Conservation (phyloP, 805 yeast genomes). For the Scheffersomyces spartinae region DNA sequence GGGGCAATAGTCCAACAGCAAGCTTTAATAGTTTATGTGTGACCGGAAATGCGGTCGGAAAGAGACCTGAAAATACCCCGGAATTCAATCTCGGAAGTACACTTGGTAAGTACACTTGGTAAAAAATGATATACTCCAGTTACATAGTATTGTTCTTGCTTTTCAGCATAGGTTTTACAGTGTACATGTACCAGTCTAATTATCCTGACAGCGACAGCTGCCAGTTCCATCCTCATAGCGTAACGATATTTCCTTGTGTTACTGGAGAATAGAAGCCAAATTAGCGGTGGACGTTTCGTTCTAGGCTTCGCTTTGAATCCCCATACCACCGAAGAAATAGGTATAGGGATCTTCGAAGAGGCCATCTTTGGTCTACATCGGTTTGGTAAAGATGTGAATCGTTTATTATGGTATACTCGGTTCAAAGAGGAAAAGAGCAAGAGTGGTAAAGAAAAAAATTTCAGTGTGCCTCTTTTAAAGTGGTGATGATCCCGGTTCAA, state of each 20-base stretch:
- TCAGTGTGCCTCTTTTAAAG: not conserved
- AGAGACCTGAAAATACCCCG: too few relatives aligned
- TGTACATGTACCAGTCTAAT: slow-evolving; percentile 1
- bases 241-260: slow-evolving; percentile 1
- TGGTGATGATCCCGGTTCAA: not conserved
- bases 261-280: slow-evolving; percentile 8
- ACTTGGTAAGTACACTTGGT: too few relatives aligned
- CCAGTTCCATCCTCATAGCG: not conserved
- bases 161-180: too few relatives aligned
- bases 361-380: slow-evolving; percentile 8
- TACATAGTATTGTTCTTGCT: too few relatives aligned
- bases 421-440: not conserved
- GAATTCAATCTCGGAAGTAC: too few relatives aligned
- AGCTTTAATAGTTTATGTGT: too few relatives aligned
- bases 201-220: not conserved
- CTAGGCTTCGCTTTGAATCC: slow-evolving; percentile 25
- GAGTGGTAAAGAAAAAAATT: too few relatives aligned
- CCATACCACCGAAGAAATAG: slow-evolving; percentile 16
- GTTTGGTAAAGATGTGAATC: not conserved
- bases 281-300: slow-evolving; percentile 10
- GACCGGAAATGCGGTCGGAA: too few relatives aligned
- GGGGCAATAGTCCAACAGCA: too few relatives aligned
- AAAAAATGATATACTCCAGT: too few relatives aligned
- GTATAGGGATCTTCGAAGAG: slow-evolving; percentile 21
- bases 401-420: not conserved